Conservation (phyloP, 176 grass and related monocot genomes). For the Oryza nivara region DNA sequence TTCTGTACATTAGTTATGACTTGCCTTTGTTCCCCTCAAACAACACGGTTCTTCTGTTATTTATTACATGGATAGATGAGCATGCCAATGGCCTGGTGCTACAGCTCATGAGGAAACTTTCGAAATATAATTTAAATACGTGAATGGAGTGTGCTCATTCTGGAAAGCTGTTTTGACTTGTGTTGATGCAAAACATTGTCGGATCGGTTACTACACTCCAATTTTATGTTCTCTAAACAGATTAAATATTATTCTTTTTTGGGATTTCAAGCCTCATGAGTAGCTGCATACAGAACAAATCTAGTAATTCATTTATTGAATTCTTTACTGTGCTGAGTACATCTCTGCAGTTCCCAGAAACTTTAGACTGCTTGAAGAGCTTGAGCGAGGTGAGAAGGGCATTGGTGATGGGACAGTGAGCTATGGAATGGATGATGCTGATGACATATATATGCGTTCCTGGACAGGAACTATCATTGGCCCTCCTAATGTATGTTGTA, state of each 20-base stretch:
- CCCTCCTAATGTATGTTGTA: slow-evolving; percentile 64
- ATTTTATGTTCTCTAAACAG: background rate
- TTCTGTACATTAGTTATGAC: background rate
- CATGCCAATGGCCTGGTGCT: background rate
- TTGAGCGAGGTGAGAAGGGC: slow-evolving; percentile 80
- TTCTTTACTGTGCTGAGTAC: slow-evolving; percentile 27
- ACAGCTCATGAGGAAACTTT: background rate
- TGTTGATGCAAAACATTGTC: background rate
- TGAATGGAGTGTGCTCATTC: background rate
- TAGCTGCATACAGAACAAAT: background rate
- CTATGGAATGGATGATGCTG: slow-evolving; percentile 91
- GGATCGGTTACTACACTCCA: background rate
- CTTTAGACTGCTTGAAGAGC: slow-evolving; percentile 83
- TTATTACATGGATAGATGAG: background rate
- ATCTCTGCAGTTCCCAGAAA: slow-evolving; percentile 72
- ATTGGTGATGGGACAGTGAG: slow-evolving; percentile 90
- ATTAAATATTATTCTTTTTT: background rate
- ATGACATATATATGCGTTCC: slow-evolving; percentile 83
- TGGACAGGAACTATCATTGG: slow-evolving; percentile 91
- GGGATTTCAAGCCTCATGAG: slow-evolving; percentile 18
- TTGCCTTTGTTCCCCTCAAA: background rate
- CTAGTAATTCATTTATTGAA: background rate
- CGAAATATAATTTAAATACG: background rate
- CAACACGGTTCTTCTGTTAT: background rate
- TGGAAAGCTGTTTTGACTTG: background rate